These are phyloP conservation scores for Rhodocollybia butyracea DNA, from an alignment of 768 basidiomycete genomes.

Conservation along the genomic window DNA sequence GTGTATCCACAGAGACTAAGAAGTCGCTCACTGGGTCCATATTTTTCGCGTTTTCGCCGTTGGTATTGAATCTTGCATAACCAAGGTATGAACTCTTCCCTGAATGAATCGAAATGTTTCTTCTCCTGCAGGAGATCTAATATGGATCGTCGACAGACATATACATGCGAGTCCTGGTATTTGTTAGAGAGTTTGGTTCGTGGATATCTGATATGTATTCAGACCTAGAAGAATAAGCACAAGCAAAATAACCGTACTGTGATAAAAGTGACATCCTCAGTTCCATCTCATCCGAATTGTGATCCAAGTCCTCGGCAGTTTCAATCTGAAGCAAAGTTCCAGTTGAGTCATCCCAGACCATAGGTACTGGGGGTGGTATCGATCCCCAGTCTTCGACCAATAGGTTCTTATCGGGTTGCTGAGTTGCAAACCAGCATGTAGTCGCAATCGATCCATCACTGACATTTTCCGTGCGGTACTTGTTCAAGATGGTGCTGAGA, in stretches of 20 bases:
- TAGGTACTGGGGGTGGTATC: slow-evolving; percentile 38
- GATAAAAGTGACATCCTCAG: slow-evolving; percentile 74
- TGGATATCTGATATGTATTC: slow-evolving; percentile 53
- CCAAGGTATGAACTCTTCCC: slow-evolving; percentile 92
- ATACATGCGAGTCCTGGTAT: slow-evolving; percentile 86
- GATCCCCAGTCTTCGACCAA: slow-evolving; percentile 69
- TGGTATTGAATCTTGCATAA: slow-evolving; percentile 84
- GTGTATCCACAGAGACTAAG: neutral
- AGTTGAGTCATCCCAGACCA: slow-evolving; percentile 66
- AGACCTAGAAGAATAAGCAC: slow-evolving; percentile 1
- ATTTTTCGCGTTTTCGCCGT: slow-evolving; percentile 53
- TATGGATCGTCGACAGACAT: slow-evolving; percentile 75
- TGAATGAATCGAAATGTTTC: slow-evolving; percentile 71
- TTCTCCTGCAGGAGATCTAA: slow-evolving; percentile 71
- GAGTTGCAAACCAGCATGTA: slow-evolving; percentile 59
- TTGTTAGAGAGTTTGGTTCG: slow-evolving; percentile 62
- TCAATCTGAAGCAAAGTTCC: slow-evolving; percentile 73
- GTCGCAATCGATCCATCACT: slow-evolving; percentile 63
- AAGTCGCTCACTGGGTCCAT: slow-evolving; percentile 45
- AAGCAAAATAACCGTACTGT: slow-evolving; percentile 36
- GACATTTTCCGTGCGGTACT: slow-evolving; percentile 72
- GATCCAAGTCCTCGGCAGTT: slow-evolving; percentile 64
- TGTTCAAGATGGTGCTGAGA: slow-evolving; percentile 69
- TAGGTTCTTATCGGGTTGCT: slow-evolving; percentile 49
- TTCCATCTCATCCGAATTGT: slow-evolving; percentile 67